phyloP scores from a whole-genome alignment of 495 filamentous ascomycete genomes.

The Penicillium silybi region DNA sequence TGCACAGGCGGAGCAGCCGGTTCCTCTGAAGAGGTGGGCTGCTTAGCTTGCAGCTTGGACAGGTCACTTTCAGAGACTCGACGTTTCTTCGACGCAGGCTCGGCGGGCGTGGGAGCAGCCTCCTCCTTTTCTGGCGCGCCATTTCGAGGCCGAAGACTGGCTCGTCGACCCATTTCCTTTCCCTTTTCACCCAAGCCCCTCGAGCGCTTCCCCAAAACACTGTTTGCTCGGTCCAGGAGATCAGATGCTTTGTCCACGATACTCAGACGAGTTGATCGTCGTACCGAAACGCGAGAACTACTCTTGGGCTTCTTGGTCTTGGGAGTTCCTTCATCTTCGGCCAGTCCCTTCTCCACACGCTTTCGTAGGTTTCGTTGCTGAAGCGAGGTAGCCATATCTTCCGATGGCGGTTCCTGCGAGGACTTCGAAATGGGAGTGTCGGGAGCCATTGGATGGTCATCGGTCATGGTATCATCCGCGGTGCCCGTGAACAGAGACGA shows the following conservation, averaged over 20 bases:
- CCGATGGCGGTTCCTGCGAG: conserved; percentile 39
- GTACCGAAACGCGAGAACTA: conserved; percentile 17
- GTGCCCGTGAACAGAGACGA: conserved; percentile 35
- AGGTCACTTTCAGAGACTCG: conserved; percentile 48
- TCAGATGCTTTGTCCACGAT: conserved; percentile 43
- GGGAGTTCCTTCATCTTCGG: conserved; percentile 37
- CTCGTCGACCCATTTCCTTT: conserved; percentile 38
- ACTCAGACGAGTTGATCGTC: conserved; percentile 40
- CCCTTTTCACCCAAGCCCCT: conserved; percentile 41
- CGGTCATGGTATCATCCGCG: conserved; percentile 28
- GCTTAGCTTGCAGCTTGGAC: conserved; percentile 39
- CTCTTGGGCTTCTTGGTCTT: conserved; percentile 11
- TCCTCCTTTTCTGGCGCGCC: conserved; percentile 30
- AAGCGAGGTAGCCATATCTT: conserved; percentile 32
- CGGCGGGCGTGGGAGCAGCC: conserved; percentile 12
- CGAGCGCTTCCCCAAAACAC: conserved; percentile 54
- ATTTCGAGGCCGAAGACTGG: conserved; percentile 40
- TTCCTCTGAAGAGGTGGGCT: conserved; percentile 32
- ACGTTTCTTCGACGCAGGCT: conserved; percentile 44
- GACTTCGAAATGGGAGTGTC: conserved; percentile 41
- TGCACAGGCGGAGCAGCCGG: conserved; percentile 32
- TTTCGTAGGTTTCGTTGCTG: conserved; percentile 44
- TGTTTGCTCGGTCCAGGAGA: conserved; percentile 38
- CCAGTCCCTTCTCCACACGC: conserved; percentile 45
- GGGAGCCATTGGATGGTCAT: conserved; percentile 35